These are phyloP conservation scores for Magnusiomyces fungicola DNA, from an alignment of 1,139 yeast species.

Conservation along the genomic window DNA sequence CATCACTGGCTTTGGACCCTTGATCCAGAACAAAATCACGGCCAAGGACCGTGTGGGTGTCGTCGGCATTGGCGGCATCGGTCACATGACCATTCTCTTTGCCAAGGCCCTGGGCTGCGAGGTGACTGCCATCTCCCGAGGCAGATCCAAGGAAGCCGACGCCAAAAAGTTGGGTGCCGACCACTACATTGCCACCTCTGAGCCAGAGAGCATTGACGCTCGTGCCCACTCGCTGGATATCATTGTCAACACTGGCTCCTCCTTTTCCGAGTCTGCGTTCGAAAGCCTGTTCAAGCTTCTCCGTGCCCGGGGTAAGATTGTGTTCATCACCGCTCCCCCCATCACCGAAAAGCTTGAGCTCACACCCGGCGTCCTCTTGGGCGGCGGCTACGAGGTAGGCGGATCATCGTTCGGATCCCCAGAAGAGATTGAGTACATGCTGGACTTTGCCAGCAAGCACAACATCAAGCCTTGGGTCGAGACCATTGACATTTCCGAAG, in stretches of 20 bases:
- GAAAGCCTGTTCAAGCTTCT: neutral
- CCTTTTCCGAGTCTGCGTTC: neutral
- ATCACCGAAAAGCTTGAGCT: neutral
- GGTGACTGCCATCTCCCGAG: constrained; percentile 43
- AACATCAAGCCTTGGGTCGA: constrained; percentile 53
- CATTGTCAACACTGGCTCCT: neutral
- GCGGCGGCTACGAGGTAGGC: neutral
- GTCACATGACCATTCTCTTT: constrained; percentile 48
- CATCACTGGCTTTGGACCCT: constrained; percentile 53
- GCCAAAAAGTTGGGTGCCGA: constrained; percentile 42
- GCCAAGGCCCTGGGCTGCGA: constrained; percentile 50
- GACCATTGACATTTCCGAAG: constrained; percentile 45
- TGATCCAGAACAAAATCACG: constrained; percentile 43
- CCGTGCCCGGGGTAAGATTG: neutral
- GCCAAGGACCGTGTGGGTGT: constrained; percentile 45
- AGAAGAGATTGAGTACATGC: constrained; percentile 46
- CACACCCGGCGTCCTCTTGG: neutral
- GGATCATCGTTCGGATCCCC: constrained; percentile 37
- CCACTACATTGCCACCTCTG: constrained; percentile 12
- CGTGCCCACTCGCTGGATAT: neutral
- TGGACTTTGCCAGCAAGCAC: constrained; percentile 46
- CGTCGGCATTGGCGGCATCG: constrained; percentile 51
- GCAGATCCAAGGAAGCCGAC: constrained; percentile 38
- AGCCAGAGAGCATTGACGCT: neutral
- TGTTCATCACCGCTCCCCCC: neutral